A percentile compares a stretch with the other conserved stretches of the same genome.
Conservation (phyloP, 805 yeast species). For the Yamadazyma endophytica region DNA sequence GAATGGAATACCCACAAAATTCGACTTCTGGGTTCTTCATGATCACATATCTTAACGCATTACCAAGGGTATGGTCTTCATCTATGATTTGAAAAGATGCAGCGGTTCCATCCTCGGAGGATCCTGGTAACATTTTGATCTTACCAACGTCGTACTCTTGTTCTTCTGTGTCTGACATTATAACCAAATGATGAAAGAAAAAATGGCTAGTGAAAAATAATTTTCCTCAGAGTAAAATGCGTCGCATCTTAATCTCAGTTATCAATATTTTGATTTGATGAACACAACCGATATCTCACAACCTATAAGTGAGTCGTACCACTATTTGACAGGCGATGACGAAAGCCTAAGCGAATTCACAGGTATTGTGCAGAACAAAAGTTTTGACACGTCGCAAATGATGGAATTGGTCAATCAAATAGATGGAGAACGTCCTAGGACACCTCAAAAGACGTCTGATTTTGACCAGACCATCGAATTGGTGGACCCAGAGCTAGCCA, state of each 20-base stretch:
- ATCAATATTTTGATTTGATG: too few relatives aligned
- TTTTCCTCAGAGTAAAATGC: too few relatives aligned
- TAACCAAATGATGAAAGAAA: not conserved
- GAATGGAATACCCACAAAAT: constrained; percentile 97
- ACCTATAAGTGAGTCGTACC: constrained; percentile 27
- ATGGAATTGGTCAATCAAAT: constrained; percentile 14
- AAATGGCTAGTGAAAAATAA: not conserved
- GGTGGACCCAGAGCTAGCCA: too few relatives aligned
- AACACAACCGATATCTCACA: constrained; percentile 16
- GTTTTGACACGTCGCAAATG: constrained; percentile 5
- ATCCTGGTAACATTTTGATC: constrained; percentile 73
- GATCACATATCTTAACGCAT: constrained; percentile 86
- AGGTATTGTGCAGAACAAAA: constrained; percentile 1
- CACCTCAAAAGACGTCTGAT: not conserved
- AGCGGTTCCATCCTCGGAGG: constrained; percentile 88
- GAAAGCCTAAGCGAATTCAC: constrained; percentile 3
- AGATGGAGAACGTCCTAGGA: constrained; percentile 5
- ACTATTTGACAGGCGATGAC: constrained; percentile 16
- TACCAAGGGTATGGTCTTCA: constrained; percentile 96
- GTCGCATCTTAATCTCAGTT: too few relatives aligned
- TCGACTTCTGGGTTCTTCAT: constrained; percentile 98
- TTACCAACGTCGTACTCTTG: constrained; percentile 53
- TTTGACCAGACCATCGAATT: not conserved
- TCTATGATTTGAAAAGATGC: constrained; percentile 90
- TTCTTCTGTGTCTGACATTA: constrained; percentile 29